phyloP scores from a whole-genome alignment of 805 yeast genomes.

The Candida vartiovaarae region DNA sequence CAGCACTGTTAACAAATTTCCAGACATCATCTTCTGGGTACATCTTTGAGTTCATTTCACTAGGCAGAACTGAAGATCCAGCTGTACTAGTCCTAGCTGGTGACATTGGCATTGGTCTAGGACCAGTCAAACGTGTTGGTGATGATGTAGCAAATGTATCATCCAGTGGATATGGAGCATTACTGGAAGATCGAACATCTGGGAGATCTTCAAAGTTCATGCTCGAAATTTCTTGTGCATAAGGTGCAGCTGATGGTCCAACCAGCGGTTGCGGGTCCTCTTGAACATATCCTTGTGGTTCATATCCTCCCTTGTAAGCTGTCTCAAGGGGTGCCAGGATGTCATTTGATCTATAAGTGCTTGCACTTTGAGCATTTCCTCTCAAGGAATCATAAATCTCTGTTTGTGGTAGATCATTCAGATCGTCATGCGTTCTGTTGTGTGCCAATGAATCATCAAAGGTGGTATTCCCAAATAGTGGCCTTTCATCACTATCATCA shows the following conservation, averaged over 20 bases:
- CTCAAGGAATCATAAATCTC: constrained; percentile 18
- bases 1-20: constrained; percentile 2
- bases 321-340: constrained; percentile 16
- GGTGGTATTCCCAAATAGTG: constrained; percentile 12
- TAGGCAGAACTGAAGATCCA: constrained; percentile 3
- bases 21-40: constrained; percentile 2
- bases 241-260: constrained; percentile 13
- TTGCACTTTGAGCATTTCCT: constrained; percentile 6
- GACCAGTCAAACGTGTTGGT: constrained; percentile 16
- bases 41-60: constrained; percentile 1
- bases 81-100: constrained; percentile 1
- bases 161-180: constrained; percentile 18
- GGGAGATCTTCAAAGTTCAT: constrained; percentile 4
- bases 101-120: constrained; percentile 23
- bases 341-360: constrained; percentile 6
- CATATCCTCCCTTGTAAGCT: constrained; percentile 17
- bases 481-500: constrained; percentile 15
- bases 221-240: constrained; percentile 12
- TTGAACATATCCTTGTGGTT: constrained; percentile 1
- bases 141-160: background rate
- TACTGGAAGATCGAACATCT: constrained; percentile 1
- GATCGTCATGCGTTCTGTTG: constrained; percentile 13
- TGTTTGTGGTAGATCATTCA: constrained; percentile 14
- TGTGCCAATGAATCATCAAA: constrained; percentile 10
- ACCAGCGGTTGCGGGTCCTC: no score